phyloP scores from a whole-genome alignment of 73 alveolate genomes.

The Paramecium caudatum region DNA sequence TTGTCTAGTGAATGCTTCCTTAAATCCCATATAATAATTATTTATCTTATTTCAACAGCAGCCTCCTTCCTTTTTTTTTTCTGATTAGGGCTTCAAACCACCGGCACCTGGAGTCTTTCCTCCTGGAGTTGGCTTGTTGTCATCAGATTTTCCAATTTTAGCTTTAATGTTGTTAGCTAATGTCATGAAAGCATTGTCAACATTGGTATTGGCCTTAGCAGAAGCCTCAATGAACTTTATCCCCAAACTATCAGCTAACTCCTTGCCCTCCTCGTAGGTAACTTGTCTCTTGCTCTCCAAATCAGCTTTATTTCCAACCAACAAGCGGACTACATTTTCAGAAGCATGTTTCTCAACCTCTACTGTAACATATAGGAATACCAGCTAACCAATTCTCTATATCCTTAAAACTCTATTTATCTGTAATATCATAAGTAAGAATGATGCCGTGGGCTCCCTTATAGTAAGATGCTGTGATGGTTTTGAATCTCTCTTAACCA shows the following conservation, averaged over 20 bases:
- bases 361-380: background rate
- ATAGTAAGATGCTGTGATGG: constrained; percentile 88
- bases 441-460: constrained; percentile 91
- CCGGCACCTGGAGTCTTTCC: constrained; percentile 64
- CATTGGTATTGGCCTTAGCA: constrained; percentile 76
- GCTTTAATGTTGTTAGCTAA: constrained; percentile 78
- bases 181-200: constrained; percentile 74
- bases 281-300: constrained; percentile 85
- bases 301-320: constrained; percentile 91
- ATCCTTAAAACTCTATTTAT: constrained; percentile 81
- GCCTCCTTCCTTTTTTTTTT: constrained; percentile 37
- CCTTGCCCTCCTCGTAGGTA: constrained; percentile 84
- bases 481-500: constrained; percentile 85
- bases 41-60: constrained; percentile 66
- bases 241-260: constrained; percentile 85
- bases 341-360: constrained; percentile 78
- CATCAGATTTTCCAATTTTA: constrained; percentile 71
- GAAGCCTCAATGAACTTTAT: constrained; percentile 83
- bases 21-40: constrained; percentile 69
- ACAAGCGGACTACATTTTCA: constrained; percentile 78
- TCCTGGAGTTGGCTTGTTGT: constrained; percentile 71
- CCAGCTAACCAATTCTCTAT: constrained; percentile 86
- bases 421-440: constrained; percentile 85
- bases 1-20: constrained; percentile 76
- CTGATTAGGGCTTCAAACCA: background rate